Conservation (phyloP, 2,329 filamentous ascomycete species). For the Colletotrichum lentis region DNA sequence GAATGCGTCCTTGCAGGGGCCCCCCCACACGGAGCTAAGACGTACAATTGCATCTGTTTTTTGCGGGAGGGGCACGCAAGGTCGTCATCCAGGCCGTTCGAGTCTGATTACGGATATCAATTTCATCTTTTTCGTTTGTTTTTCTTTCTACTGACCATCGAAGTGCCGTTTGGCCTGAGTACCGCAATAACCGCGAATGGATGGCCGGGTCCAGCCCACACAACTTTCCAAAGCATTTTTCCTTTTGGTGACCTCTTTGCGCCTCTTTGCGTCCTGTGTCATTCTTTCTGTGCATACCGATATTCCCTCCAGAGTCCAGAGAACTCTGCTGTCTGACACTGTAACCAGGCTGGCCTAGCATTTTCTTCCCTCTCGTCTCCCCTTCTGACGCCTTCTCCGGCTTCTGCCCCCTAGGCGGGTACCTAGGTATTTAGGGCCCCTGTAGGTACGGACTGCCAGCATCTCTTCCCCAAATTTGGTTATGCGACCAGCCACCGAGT, state of each 20-base stretch:
- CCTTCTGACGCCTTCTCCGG: too few relatives aligned
- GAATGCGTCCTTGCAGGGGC: background rate
- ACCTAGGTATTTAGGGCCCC: too few relatives aligned
- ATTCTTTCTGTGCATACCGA: background rate
- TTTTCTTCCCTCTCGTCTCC: background rate
- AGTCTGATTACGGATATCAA: background rate
- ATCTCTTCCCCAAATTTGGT: slow-evolving; percentile 21
- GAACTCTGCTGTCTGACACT: background rate
- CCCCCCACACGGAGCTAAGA: background rate
- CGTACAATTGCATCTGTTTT: background rate
- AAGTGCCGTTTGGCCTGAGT: slow-evolving; percentile 1
- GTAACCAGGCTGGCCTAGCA: background rate
- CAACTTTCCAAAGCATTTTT: slow-evolving; percentile 9
- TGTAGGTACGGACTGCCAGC: background rate
- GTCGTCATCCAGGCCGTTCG: background rate
- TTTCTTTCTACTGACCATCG: background rate
- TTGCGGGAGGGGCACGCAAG: background rate
- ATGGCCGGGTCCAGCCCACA: slow-evolving; percentile 12
- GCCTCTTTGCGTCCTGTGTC: background rate
- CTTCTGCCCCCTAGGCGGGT: too few relatives aligned
- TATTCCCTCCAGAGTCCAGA: background rate
- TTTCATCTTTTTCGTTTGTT: too few relatives aligned
- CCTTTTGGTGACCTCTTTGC: background rate
- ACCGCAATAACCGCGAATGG: slow-evolving; percentile 1
- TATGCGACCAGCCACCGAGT: slow-evolving; percentile 20